phyloP scores from a whole-genome alignment of 148 eudicot species.

The Bassia scoparia region DNA sequence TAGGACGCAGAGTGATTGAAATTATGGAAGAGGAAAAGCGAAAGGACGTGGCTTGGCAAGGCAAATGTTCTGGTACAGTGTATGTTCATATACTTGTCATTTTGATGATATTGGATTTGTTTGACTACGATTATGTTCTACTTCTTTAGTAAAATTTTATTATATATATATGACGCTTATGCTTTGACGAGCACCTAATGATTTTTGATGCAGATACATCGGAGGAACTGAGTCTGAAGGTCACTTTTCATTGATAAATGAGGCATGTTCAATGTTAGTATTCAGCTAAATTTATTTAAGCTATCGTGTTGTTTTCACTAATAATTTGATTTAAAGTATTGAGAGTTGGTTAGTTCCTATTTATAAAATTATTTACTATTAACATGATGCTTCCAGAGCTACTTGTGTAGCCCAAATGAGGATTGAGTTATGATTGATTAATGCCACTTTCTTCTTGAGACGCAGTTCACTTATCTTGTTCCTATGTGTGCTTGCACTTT shows the following conservation, averaged over 20 bases:
- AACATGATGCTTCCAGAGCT: too few species aligned
- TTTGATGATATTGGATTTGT: not conserved
- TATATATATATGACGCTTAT: not conserved
- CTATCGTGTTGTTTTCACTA: not conserved
- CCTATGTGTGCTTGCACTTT: not conserved
- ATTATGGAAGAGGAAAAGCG: conserved; percentile 64
- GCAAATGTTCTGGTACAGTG: conserved; percentile 99
- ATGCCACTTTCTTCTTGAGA: not conserved
- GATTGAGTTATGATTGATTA: not conserved
- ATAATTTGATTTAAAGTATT: not conserved
- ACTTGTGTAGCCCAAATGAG: not conserved
- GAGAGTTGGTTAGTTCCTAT: too few species aligned
- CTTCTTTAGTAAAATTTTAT: not conserved
- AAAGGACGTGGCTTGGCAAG: conserved; percentile 87
- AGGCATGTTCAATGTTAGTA: conserved; percentile 98
- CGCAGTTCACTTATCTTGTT: conserved; percentile 1
- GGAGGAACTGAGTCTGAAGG: conserved; percentile 85
- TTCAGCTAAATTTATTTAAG: conserved; percentile 30
- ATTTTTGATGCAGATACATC: conserved; percentile 66
- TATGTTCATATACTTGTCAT: conserved; percentile 39
- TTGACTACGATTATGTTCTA: not conserved
- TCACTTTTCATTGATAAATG: conserved; percentile 86
- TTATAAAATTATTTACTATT: too few species aligned
- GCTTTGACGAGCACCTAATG: conserved; percentile 5
- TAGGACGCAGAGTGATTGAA: conserved; percentile 55